phyloP scores from a whole-genome alignment of 306 rosid species.

The Cicer judaicum region DNA sequence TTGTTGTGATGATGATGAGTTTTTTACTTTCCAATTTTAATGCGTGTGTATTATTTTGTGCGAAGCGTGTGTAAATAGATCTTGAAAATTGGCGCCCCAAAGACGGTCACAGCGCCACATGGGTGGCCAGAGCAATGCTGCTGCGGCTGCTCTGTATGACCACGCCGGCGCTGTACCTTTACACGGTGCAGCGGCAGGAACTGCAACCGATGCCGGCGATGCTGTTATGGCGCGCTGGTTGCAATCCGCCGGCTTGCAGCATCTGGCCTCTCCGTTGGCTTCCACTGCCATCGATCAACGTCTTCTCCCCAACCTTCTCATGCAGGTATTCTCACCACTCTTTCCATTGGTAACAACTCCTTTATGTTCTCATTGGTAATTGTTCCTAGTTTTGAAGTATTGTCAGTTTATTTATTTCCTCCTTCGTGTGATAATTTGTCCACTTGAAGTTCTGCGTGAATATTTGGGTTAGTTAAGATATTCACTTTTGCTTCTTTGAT shows the following conservation, averaged over 20 bases:
- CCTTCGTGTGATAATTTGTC: neutral
- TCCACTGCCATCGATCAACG: slow-evolving; percentile 75
- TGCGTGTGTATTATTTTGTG: slow-evolving; percentile 25
- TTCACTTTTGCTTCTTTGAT: neutral
- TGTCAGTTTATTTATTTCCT: neutral
- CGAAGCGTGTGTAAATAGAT: slow-evolving; percentile 70
- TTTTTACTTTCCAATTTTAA: slow-evolving; percentile 5
- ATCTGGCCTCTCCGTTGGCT: slow-evolving; percentile 98
- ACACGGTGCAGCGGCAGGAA: slow-evolving; percentile 71
- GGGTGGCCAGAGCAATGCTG: slow-evolving; percentile 99
- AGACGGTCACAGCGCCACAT: slow-evolving; percentile 99
- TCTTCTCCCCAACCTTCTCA: slow-evolving; percentile 79
- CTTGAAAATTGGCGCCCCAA: slow-evolving; percentile 99
- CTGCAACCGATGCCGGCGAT: slow-evolving; percentile 82
- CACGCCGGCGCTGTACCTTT: slow-evolving; percentile 68
- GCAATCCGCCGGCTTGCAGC: slow-evolving; percentile 98
- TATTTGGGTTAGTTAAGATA: slow-evolving; percentile 24
- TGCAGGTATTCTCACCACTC: slow-evolving; percentile 68
- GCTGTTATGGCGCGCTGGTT: slow-evolving; percentile 99
- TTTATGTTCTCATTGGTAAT: neutral
- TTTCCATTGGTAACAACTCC: neutral
- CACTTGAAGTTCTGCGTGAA: neutral
- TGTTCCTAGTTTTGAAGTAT: neutral
- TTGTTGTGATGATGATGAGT: neutral
- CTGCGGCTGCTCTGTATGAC: slow-evolving; percentile 86